These are phyloP conservation scores for Xylaria nigripes DNA, from an alignment of 495 filamentous ascomycete genomes.

Conservation along the genomic window DNA sequence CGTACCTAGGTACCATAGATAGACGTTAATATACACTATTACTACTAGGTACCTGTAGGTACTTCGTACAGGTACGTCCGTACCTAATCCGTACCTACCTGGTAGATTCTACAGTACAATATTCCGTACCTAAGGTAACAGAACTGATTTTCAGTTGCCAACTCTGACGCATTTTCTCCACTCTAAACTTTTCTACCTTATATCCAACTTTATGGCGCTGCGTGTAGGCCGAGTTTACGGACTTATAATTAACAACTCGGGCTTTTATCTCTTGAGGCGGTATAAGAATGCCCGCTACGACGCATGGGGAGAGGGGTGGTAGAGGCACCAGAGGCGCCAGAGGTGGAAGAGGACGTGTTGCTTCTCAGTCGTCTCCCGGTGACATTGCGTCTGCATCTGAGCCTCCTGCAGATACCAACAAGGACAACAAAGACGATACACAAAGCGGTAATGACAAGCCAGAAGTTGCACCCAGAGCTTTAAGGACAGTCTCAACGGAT, in stretches of 20 bases:
- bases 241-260: not conserved
- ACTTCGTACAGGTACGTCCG: too few species aligned
- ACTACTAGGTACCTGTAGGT: too few species aligned
- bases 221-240: not conserved
- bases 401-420: constrained; percentile 5
- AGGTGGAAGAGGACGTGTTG: constrained; percentile 11
- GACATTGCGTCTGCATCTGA: constrained; percentile 9
- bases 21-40: too few species aligned
- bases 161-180: constrained; percentile 13
- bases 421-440: not conserved
- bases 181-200: constrained; percentile 25
- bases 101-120: too few species aligned
- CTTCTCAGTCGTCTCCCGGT: constrained; percentile 7
- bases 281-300: constrained; percentile 16
- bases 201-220: constrained; percentile 1
- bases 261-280: not conserved
- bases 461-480: constrained; percentile 5
- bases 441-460: constrained; percentile 2
- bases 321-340: constrained; percentile 16
- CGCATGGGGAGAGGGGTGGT: constrained; percentile 13
- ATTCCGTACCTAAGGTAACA: not conserved
- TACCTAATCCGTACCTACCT: too few species aligned
- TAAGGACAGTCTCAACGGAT: not conserved
- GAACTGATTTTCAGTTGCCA: not conserved
- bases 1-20: too few species aligned